A percentile compares a stretch with the other conserved stretches of the same genome.
Evolutionary conservation across 1,139 yeast genomes (phyloP).

Genomic region (Groenewaldozyma sp.): DNA sequence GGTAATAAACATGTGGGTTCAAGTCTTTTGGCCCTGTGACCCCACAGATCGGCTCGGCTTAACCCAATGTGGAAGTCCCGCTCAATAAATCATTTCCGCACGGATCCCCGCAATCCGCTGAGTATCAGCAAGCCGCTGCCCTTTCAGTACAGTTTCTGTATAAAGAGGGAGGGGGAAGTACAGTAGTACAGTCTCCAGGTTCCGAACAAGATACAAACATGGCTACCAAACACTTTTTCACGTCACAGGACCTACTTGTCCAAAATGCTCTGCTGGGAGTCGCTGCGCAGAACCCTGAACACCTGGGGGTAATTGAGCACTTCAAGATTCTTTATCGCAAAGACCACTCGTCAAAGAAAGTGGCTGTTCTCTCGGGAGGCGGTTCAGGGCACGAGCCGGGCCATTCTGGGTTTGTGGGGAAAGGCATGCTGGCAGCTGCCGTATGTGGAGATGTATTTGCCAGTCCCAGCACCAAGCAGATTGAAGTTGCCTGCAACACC

Average conservation of each 20-base stretch:
- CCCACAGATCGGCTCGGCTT: too few species aligned
- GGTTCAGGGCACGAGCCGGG: conserved; percentile 54
- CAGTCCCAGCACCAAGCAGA: conserved; percentile 36
- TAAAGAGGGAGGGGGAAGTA: too few species aligned
- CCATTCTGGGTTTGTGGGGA: conserved; percentile 38
- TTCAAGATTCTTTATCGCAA: conserved; percentile 33
- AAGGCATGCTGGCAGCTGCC: conserved; percentile 39
- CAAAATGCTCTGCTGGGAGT: conserved; percentile 23
- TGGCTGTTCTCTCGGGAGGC: conserved; percentile 75
- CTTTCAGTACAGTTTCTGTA: too few species aligned
- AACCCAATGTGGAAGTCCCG: too few species aligned
- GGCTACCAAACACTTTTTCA: conserved; percentile 33
- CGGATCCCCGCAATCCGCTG: too few species aligned
- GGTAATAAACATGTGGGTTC: too few species aligned
- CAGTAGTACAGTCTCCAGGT: too few species aligned
- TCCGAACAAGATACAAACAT: conserved; percentile 11
- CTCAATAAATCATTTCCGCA: too few species aligned
- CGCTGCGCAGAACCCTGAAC: conserved; percentile 25
- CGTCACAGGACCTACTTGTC: conserved; percentile 24
- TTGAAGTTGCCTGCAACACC: conserved; percentile 33
- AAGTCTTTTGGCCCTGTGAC: too few species aligned
- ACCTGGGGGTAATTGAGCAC: conserved; percentile 26
- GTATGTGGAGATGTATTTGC: conserved; percentile 42
- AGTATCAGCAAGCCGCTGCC: too few species aligned
- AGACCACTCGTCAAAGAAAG: conserved; percentile 10